Evolutionary conservation across 805 yeast genomes (phyloP), one percentile per base, ranked within the genome.

Genomic region (Saccharomycopsis babjevae): DNA sequence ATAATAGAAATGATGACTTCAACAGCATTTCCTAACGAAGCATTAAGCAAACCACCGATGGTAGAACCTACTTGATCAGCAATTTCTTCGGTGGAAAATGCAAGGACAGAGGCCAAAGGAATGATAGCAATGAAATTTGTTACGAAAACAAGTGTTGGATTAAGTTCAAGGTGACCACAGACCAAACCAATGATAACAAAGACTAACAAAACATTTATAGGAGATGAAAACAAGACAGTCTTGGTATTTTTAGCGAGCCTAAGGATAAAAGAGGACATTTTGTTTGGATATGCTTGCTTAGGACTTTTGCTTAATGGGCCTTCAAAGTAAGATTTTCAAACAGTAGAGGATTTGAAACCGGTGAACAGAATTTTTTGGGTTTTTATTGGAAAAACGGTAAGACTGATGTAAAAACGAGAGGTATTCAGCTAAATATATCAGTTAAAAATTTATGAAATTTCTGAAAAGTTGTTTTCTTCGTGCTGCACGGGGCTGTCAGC

Each of bases 11-110:
- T 98, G 72, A 94, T 94, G 63, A 94, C 83, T 75, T 94, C 99
- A 25, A 94, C 97, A 1, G 98, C 98, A 72, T 94, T 94, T 62
- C 99, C 99, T 71, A 94, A 89, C 10, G 98, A 92, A 1, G 99
- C 99, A 74, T 94, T 94, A 68, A 94, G 78, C 65, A 94, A 78
- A 0, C 98, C 98, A 15, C 99, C 98, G 28, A 93, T 66, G 10
- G 97, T 92, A 69, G 90, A 88, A 63, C 98, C 97, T 39, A 90
- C 90, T 65, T 87, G 85, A 62, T 83, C 88, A 52, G 97, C 83
- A 61, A 94, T 78, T 68, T 91, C 96, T 72, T 94, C 99, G 4
- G 99, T 94, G 50, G 97, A 96, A 74, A 79, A 90, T 0, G 97
- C 96, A 61, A 94, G 77, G 25, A 93, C 78, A 1, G 96, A 86